Evolutionary conservation across 2,329 filamentous ascomycete species (phyloP).

Genomic region (Mycosphaerella sp.): DNA sequence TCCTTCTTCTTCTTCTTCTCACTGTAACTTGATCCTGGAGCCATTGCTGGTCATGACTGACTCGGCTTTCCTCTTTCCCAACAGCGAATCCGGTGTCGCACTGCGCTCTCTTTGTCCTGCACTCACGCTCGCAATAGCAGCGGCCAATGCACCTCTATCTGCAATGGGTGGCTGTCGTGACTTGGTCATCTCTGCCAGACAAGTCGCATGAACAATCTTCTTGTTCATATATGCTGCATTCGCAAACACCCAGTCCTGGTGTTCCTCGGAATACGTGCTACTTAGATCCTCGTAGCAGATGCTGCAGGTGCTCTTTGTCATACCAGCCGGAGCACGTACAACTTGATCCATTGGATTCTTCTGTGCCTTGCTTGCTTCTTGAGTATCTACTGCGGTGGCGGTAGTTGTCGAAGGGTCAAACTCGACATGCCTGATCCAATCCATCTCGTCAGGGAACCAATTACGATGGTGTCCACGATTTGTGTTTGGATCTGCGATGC

Average conservation of each 20-base stretch:
- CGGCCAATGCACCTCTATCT: constrained; percentile 22
- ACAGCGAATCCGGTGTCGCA: constrained; percentile 31
- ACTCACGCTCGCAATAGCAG: constrained; percentile 21
- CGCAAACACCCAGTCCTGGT: constrained; percentile 95
- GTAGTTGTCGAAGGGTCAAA: constrained; percentile 56
- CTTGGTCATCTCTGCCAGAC: constrained; percentile 73
- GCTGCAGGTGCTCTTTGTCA: constrained; percentile 72
- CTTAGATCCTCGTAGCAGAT: constrained; percentile 96
- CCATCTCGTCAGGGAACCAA: constrained; percentile 89
- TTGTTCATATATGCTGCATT: constrained; percentile 74
- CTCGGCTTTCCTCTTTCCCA: constrained; percentile 35
- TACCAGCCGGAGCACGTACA: constrained; percentile 73
- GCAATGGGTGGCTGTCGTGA: constrained; percentile 28
- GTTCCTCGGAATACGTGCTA: constrained; percentile 84
- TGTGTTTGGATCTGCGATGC: constrained; percentile 70
- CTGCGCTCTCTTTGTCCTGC: constrained; percentile 29
- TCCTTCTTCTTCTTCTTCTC: constrained; percentile 4
- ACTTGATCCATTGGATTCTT: constrained; percentile 61
- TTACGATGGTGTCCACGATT: constrained; percentile 84
- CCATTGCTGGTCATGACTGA: constrained; percentile 22
- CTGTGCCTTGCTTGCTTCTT: constrained; percentile 40
- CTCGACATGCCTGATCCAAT: constrained; percentile 86
- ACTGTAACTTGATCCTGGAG: constrained; percentile 23
- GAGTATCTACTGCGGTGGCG: constrained; percentile 37
- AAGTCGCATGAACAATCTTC: constrained; percentile 83